These are phyloP conservation scores for Lolium multiflorum DNA, from an alignment of 176 grass and related monocot species.

Conservation along the genomic window DNA sequence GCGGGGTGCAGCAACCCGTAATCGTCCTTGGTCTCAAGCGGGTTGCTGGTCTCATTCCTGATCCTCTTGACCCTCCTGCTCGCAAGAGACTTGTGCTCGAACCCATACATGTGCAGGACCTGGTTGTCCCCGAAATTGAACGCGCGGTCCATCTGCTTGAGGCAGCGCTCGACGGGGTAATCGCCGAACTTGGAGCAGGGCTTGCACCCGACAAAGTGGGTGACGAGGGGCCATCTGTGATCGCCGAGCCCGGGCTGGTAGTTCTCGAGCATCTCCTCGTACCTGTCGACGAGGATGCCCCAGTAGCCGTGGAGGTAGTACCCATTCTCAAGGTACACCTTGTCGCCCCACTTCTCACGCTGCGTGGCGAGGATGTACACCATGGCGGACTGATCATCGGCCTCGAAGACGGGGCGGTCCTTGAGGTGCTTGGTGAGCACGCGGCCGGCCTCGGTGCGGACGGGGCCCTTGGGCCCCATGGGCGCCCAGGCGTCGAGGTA, in stretches of 20 bases:
- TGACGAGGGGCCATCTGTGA: constrained; percentile 95
- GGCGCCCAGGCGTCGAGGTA: constrained; percentile 94
- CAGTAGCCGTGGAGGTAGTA: constrained; percentile 99
- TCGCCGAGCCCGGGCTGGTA: constrained; percentile 96
- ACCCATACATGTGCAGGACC: constrained; percentile 97
- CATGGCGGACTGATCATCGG: constrained; percentile 99
- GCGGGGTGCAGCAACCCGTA: constrained; percentile 88
- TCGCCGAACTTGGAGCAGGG: constrained; percentile 95
- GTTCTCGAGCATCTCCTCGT: constrained; percentile 98
- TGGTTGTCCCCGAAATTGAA: constrained; percentile 99
- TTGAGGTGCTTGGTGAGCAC: constrained; percentile 83
- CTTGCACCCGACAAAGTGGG: constrained; percentile 98
- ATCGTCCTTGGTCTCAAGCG: constrained; percentile 75
- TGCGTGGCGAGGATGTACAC: constrained; percentile 93
- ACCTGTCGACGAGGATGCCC: constrained; percentile 93
- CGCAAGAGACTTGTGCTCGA: constrained; percentile 80
- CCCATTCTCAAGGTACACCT: constrained; percentile 91
- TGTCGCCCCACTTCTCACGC: constrained; percentile 80
- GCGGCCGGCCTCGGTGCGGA: constrained; percentile 79
- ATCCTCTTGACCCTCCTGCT: constrained; percentile 92
- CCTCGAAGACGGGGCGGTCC: constrained; percentile 97
- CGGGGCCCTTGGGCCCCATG: constrained; percentile 97
- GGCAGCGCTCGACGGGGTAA: constrained; percentile 92
- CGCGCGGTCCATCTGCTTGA: constrained; percentile 98
- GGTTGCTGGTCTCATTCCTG: constrained; percentile 89